phyloP scores from a whole-genome alignment of 768 basidiomycete species.

The Suillus sp. region DNA sequence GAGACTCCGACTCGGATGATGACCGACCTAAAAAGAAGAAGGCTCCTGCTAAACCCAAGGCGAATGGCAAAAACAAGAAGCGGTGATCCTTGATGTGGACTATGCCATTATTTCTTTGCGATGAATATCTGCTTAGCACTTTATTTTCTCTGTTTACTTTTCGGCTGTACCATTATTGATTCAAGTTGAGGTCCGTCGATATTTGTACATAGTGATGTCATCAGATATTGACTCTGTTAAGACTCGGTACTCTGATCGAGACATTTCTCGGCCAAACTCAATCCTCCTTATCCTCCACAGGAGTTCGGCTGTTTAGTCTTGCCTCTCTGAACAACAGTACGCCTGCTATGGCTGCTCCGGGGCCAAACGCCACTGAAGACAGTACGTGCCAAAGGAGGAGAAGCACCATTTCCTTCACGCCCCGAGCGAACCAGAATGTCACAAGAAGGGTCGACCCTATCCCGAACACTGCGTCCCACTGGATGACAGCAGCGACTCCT shows the following conservation, averaged over 20 bases:
- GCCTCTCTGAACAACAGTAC: conserved; percentile 53
- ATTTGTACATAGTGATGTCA: background rate
- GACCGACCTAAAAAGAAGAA: conserved; percentile 52
- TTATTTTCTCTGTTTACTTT: conserved; percentile 9
- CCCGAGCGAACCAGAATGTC: conserved; percentile 51
- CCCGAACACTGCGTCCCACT: conserved; percentile 52
- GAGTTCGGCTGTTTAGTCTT: conserved; percentile 22
- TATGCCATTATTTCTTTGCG: conserved; percentile 10
- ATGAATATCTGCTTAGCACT: conserved; percentile 12
- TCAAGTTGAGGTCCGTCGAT: conserved; percentile 4
- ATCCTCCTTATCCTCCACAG: conserved; percentile 7
- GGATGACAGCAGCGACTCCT: conserved; percentile 42
- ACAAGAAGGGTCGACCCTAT: conserved; percentile 43
- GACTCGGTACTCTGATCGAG: conserved; percentile 5
- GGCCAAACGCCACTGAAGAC: conserved; percentile 47
- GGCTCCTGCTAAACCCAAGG: conserved; percentile 29
- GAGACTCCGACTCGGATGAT: conserved; percentile 54
- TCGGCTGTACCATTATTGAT: conserved; percentile 15
- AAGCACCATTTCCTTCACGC: conserved; percentile 30
- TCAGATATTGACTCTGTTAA: background rate
- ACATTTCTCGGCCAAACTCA: background rate
- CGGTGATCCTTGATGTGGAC: conserved; percentile 23
- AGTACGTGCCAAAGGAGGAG: conserved; percentile 47
- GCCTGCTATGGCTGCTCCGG: conserved; percentile 52
- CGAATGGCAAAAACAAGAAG: conserved; percentile 46